Base-by-base conservation (phyloP, 2,329 filamentous ascomycete genomes). In the Ampelomyces quisqualis region DNA sequence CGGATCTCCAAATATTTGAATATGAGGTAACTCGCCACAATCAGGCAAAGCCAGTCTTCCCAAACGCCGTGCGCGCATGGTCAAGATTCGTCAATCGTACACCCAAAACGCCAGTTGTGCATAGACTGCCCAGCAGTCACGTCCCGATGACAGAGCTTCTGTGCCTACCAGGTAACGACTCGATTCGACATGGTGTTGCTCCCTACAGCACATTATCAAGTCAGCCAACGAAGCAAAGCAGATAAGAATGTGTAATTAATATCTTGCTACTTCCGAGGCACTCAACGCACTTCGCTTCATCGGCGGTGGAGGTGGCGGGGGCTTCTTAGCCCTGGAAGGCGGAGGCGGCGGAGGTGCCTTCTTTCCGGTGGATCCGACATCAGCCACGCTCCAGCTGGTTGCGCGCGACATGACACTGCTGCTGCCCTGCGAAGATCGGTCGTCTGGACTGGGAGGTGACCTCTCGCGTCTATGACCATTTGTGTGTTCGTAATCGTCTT, bases 291-390 rank as follows among this genome's bases (percentile, higher is more conserved):
- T 76, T 51, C 80, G 71, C 73, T 85, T 85, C 69, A 81, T 77
- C 15, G 82, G 82, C 8, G 79, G 80, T 15, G 80, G 82, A 24
- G 80, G 80, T 45, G 82, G 80, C 15, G 79, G 77, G 9, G 81
- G 80, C 65, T 85, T 85, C 73, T 84, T 86, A 23, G 78, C 70
- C 58, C 81, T 71, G 15, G 77, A 77, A 17, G 82, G 82, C 19
- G 82, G 82, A 14, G 82, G 82, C 32, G 80, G 78, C 14, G 65
- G 65, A 27, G 65, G 62, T 30, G 74, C 76, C 65, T 79, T 81
- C 63, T 77, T 77, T 40, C 58, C 66, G 32, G 48, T 53, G 7
- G 43, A 45, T 37, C 49, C 55, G 38, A 53, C 45, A 5, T 60
- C 64, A 15, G 54, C 49, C 11, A 69, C 70, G 13, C 70, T 72